Base-by-base conservation (phyloP, 2,329 filamentous ascomycete species). In the Plectosphaerella plurivora region DNA sequence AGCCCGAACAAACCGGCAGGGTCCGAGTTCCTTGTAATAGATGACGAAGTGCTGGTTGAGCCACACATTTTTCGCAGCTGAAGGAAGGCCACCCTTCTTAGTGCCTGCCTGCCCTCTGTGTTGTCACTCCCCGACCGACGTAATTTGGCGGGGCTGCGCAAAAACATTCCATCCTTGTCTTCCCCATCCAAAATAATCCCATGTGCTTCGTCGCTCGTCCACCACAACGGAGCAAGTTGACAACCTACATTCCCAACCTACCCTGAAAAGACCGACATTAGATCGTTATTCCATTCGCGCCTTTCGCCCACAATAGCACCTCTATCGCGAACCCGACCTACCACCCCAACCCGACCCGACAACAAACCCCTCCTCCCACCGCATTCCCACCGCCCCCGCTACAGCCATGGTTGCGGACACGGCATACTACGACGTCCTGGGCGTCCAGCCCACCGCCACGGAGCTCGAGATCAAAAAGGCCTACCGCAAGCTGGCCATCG, bases 381-480 rank as follows among this genome's bases (percentile, higher is more conserved):
- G 22, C 22, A 22, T 22, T 22, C 22, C 22, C 22, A 22, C 16
- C 37, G 7, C 37, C 37, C 9, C 53, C 11, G 33, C n/a, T 33
- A 45, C 59, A 65, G 76, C 64, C 66, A 95, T 95, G 91, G 91
- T 94, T 63, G 88, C 88, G 63, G 91, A 96, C 71, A 95, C 90
- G 53, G 76, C 83, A 61, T 96, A 96, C 73, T 95, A 95, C 73
- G 91, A 96, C 72, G 84, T 84, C 61, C 79, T 97, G 39, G 89
- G 88, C 65, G 91, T 97, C 64, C 78, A 86, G 73, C 87, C 91
- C 59, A 90, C 87, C 52, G 93, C 92, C 28, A 88, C 89, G 39
- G 89, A 93, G 69, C 82, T 96, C 49, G 91, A 97, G 68, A 97
- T 97, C 73, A 97, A 97, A 73, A 96, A 96, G 76, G 92, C 92